phyloP scores from a whole-genome alignment of 495 filamentous ascomycete species.

The Endocarpon pusillum region DNA sequence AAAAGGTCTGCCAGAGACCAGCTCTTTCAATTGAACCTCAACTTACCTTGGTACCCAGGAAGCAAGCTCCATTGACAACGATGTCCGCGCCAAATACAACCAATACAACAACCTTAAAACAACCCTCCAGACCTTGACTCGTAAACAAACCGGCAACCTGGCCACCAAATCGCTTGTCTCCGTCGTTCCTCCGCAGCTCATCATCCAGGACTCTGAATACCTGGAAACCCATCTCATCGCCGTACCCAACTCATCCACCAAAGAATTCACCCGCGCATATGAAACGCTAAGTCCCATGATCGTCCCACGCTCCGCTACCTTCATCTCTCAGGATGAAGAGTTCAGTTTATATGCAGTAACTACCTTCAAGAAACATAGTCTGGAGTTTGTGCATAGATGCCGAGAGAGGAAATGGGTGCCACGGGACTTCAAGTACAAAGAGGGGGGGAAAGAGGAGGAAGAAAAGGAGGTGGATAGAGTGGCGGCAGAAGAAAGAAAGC shows the following conservation, averaged over 20 bases:
- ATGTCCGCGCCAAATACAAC: conserved; percentile 80
- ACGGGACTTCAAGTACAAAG: conserved; percentile 81
- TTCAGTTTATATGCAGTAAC: conserved; percentile 80
- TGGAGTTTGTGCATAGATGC: conserved; percentile 76
- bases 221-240: conserved; percentile 87
- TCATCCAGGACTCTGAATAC: conserved; percentile 86
- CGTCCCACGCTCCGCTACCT: conserved; percentile 68
- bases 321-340: conserved; percentile 69
- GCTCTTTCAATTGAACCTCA: neutral
- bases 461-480: conserved; percentile 66
- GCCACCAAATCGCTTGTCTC: conserved; percentile 82
- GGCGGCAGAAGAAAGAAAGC: conserved; percentile 60
- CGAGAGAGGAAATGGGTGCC: conserved; percentile 87
- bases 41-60: conserved; percentile 35
- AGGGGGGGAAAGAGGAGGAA: conserved; percentile 78
- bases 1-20: conserved; percentile 41
- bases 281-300: conserved; percentile 74
- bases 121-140: conserved; percentile 57
- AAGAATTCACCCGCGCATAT: conserved; percentile 79
- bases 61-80: conserved; percentile 72
- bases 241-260: conserved; percentile 57
- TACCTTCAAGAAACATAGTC: conserved; percentile 75
- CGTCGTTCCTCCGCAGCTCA: conserved; percentile 57
- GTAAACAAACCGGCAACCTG: conserved; percentile 87
- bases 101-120: conserved; percentile 86